A percentile compares a stretch with the other conserved stretches of the same genome.
phyloP scores from a whole-genome alignment of 495 filamentous ascomycete species.

The Penicillium canescens region DNA sequence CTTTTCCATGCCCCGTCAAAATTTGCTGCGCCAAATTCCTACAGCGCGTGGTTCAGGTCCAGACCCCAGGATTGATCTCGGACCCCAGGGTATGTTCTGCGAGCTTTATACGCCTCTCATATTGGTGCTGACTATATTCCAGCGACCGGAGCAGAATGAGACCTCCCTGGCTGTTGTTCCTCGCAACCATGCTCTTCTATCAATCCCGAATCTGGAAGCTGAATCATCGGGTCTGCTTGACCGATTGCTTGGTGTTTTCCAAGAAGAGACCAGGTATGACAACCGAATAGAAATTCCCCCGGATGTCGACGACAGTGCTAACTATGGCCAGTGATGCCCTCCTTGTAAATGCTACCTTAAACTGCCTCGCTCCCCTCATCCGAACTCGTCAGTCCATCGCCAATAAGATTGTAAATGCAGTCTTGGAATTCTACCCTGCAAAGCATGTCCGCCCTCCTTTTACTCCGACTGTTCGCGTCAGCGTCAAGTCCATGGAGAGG shows the following conservation, averaged over 20 bases:
- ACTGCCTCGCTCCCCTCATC: constrained; percentile 77
- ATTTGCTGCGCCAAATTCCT: constrained; percentile 97
- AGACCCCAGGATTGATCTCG: constrained; percentile 77
- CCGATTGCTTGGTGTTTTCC: constrained; percentile 80
- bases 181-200: constrained; percentile 72
- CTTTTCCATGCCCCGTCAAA: constrained; percentile 70
- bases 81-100: constrained; percentile 75
- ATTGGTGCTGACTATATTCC: constrained; percentile 28
- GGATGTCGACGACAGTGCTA: constrained; percentile 7
- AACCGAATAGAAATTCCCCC: neutral
- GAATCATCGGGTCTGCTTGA: constrained; percentile 89
- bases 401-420: constrained; percentile 77
- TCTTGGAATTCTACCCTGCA: constrained; percentile 91
- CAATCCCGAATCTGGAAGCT: constrained; percentile 79
- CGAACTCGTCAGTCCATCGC: constrained; percentile 77
- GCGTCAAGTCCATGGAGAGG: constrained; percentile 89
- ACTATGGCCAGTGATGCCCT: constrained; percentile 68
- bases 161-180: constrained; percentile 85
- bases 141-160: constrained; percentile 84
- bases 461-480: constrained; percentile 74
- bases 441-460: constrained; percentile 74
- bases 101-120: constrained; percentile 1
- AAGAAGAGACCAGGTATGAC: constrained; percentile 77
- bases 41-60: constrained; percentile 87
- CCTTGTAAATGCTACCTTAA: constrained; percentile 89